Base-by-base conservation (phyloP, 176 grass and related monocot species). In the Phragmites australis region DNA sequence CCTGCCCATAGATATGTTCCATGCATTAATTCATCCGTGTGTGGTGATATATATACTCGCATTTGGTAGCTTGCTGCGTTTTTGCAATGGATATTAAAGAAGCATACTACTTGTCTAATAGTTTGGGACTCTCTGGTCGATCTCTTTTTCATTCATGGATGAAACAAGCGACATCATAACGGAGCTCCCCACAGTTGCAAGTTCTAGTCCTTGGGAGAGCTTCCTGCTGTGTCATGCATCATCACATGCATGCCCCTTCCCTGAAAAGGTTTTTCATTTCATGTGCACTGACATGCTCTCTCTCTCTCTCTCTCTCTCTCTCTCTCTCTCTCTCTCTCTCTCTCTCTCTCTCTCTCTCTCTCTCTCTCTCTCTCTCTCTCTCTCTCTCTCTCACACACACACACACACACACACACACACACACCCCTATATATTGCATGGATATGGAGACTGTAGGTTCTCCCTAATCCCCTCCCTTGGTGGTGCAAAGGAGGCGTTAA, bases 361-460 rank as follows among this genome's bases (percentile, higher is more conserved):
- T n/a, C n/a, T n/a, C n/a, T n/a, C n/a, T n/a, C n/a, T n/a, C n/a
- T n/a, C n/a, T n/a, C n/a, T n/a, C n/a, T n/a, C n/a, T n/a, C n/a
- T n/a, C n/a, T n/a, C n/a, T n/a, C n/a, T n/a, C n/a, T n/a, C n/a
- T n/a, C n/a, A n/a, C n/a, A n/a, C n/a, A n/a, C n/a, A n/a, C n/a
- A n/a, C n/a, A n/a, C n/a, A n/a, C n/a, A n/a, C n/a, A n/a, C n/a
- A n/a, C n/a, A n/a, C n/a, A n/a, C n/a, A n/a, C n/a, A n/a, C n/a
- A n/a, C n/a, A n/a, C n/a, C 1, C 13, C 6, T 80, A 26, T 29
- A 42, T 45, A 8, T 66, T 84, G 27, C 55, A 63, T 59, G 65
- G 19, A 79, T 25, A 88, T 39, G 86, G 74, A 84, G 79, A 80
- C 84, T 91, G 70, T 34, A 57, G 40, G 46, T 31, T 72, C 51